phyloP scores from a whole-genome alignment of 2,329 filamentous ascomycete species.

The Didymellaceae sp. region DNA sequence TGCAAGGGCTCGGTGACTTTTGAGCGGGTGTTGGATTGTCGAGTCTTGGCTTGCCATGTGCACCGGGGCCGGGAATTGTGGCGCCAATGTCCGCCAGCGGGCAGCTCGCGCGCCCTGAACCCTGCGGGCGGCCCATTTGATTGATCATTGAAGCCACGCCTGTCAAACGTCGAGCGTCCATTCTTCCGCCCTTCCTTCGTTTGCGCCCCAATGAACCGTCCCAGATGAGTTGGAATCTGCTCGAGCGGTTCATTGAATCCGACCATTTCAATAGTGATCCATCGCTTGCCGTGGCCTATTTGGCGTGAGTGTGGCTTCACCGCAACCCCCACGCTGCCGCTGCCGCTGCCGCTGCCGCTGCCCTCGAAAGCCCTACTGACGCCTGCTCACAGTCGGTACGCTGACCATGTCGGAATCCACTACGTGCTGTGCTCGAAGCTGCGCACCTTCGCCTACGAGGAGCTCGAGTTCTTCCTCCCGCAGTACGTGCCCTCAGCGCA shows the following conservation, averaged over 20 bases:
- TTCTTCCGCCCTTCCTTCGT: conserved; percentile 2
- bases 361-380: conserved; percentile 4
- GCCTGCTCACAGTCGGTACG: conserved; percentile 71
- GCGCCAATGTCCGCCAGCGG: conserved; percentile 8
- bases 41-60: background rate
- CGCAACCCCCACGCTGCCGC: conserved; percentile 18
- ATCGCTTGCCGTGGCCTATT: conserved; percentile 85
- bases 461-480: conserved; percentile 91
- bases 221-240: conserved; percentile 75
- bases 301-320: conserved; percentile 69
- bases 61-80: background rate
- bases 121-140: conserved; percentile 11
- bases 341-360: conserved; percentile 20
- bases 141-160: conserved; percentile 16
- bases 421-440: conserved; percentile 89
- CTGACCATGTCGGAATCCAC: conserved; percentile 88
- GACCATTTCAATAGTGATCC: conserved; percentile 93
- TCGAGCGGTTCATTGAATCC: conserved; percentile 90
- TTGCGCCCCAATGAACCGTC: conserved; percentile 48
- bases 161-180: conserved; percentile 4
- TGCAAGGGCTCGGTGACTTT: background rate
- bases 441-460: conserved; percentile 86
- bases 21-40: no score
- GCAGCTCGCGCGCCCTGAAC: conserved; percentile 12
- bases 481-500: conserved; percentile 48